Evolutionary conservation across 441 rosid genomes (phyloP).

Genomic region (Omphalea diandra): DNA sequence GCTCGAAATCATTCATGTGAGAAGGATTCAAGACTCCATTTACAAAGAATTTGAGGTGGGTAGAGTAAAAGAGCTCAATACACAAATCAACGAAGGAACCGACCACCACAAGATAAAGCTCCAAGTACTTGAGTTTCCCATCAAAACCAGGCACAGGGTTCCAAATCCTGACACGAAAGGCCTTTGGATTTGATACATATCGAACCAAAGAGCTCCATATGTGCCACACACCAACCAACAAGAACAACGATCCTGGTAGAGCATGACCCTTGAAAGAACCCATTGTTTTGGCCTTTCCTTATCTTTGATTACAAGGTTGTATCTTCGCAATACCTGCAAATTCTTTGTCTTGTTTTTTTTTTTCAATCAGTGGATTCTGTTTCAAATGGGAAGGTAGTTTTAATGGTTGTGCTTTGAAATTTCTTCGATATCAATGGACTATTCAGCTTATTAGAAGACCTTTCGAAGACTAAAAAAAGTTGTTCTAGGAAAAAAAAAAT

Average conservation of each 20-base stretch:
- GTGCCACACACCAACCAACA: conserved; percentile 83
- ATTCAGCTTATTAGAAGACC: neutral
- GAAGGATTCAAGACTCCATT: conserved; percentile 78
- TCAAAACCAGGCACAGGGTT: conserved; percentile 76
- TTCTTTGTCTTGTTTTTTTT: conserved; percentile 12
- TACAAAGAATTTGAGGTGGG: conserved; percentile 82
- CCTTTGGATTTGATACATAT: conserved; percentile 56
- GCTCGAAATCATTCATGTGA: conserved; percentile 94
- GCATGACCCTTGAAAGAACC: conserved; percentile 96
- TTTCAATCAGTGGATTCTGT: conserved; percentile 23
- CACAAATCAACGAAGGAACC: conserved; percentile 84
- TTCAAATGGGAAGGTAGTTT: conserved; percentile 8
- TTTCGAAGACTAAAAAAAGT: conserved; percentile 1
- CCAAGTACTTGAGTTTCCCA: conserved; percentile 75
- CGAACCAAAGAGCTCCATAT: conserved; percentile 71
- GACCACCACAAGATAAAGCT: conserved; percentile 65
- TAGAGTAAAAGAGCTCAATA: conserved; percentile 82
- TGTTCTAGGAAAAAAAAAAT: neutral
- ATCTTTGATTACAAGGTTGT: neutral
- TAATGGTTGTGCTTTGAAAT: neutral
- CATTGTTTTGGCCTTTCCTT: conserved; percentile 35
- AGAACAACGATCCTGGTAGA: conserved; percentile 80
- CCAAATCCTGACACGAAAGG: conserved; percentile 82
- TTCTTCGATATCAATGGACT: neutral
- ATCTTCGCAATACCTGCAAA: conserved; percentile 8